Evolutionary conservation across 73 alveolate genomes (phyloP).

Genomic region (Breviolum minutum): DNA sequence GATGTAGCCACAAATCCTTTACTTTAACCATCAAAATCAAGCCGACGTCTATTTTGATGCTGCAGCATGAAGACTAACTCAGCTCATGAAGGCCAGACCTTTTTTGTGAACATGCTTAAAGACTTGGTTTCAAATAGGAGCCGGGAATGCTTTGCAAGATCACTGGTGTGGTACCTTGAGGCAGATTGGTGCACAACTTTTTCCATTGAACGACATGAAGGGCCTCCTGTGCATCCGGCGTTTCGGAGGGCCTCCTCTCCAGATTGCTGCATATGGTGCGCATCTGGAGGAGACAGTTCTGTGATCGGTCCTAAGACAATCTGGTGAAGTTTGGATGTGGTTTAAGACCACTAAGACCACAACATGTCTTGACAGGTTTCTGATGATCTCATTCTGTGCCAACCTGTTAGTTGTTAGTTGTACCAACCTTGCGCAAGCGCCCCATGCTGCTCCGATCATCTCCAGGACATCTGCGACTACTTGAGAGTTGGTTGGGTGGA

Average conservation of each 20-base stretch:
- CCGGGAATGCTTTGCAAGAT: no score
- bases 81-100: no score
- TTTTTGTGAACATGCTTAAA: no score
- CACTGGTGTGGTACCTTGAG: background rate
- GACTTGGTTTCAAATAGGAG: no score
- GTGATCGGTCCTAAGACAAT: background rate
- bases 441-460: background rate
- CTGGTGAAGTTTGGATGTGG: background rate
- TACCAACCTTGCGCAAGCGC: no score
- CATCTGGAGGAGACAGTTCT: background rate
- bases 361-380: background rate
- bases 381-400: no score
- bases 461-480: constrained; percentile 31
- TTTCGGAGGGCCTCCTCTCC: constrained; percentile 51
- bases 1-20: background rate
- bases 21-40: background rate
- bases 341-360: background rate
- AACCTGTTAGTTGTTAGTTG: no score
- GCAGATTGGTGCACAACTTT: constrained; percentile 26
- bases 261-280: background rate
- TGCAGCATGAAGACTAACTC: no score
- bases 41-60: no score
- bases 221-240: constrained; percentile 69
- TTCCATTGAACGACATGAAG: background rate
- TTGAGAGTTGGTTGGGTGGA: constrained; percentile 22